Evolutionary conservation across 23 red algal genomes (phyloP).

Genomic region (Gracilariopsis chorda): DNA sequence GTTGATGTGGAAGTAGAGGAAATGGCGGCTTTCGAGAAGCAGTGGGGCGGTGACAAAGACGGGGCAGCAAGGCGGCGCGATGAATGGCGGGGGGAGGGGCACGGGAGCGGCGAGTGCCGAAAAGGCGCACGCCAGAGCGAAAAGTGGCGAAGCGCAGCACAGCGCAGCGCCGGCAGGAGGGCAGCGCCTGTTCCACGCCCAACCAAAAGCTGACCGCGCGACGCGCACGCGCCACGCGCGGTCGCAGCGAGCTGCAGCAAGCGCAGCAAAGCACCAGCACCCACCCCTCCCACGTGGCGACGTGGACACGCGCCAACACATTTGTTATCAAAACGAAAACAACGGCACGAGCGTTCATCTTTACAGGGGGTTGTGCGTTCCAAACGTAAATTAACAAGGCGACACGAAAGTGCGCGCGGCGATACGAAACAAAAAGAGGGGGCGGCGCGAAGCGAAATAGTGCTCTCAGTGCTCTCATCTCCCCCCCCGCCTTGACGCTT

Average conservation of each 20-base stretch:
- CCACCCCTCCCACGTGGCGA: too few relatives aligned
- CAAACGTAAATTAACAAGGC: too few relatives aligned
- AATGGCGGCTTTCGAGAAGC: not conserved
- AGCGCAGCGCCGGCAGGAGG: not conserved
- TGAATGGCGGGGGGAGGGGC: not conserved
- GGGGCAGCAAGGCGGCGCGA: not conserved
- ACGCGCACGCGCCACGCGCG: not conserved
- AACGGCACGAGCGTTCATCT: too few relatives aligned
- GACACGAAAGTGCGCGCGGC: not conserved
- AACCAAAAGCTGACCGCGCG: too few relatives aligned
- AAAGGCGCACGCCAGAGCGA: not conserved
- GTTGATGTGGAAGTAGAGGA: not conserved
- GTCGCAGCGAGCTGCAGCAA: not conserved
- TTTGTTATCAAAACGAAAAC: too few relatives aligned
- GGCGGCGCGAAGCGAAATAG: not conserved
- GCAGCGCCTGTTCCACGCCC: too few relatives aligned
- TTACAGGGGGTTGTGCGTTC: too few relatives aligned
- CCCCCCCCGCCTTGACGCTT: slow-evolving; percentile 7
- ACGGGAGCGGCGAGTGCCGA: not conserved
- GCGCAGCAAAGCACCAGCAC: too few relatives aligned
- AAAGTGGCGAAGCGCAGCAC: not conserved
- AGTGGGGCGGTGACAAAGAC: not conserved
- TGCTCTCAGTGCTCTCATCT: not conserved
- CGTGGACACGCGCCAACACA: too few relatives aligned
- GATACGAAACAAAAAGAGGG: not conserved